Base-by-base conservation (phyloP, 371 early-diverging fungal genomes). In the Apophysomyces elegans region DNA sequence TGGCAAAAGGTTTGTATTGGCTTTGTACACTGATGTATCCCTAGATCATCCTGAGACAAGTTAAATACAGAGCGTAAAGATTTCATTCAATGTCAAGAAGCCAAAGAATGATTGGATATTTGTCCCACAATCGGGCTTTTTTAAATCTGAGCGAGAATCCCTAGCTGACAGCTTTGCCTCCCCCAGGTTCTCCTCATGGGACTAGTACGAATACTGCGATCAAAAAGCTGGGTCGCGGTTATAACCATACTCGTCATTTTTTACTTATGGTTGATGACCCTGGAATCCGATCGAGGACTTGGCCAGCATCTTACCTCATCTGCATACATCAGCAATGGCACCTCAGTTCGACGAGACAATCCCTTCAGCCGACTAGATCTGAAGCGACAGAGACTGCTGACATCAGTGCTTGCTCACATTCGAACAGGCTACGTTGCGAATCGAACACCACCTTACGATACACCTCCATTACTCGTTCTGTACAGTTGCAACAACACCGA, bases 351-450 rank as follows among this genome's bases (percentile, higher is more conserved):
- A n/a, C 16, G 1, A 14, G 18, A 2, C 47, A 47, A 47, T 18
- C 47, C 13, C n/a, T 58, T 62, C 58, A 67, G 56, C 38, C 56
- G 75, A 14, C 46, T 75, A 4, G 41, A 58, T 2, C n/a, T 18
- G 32, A 18, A 41, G 26, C 67, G 62, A 37, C 66, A 61, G 37
- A 60, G 62, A 4, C 37, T 67, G 2, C 41, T 74, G 6, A 50
- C 58, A 4, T 77, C 78, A 7, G 83, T 68, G 4, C 69, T 80
- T 14, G 78, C 77, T 7, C 83, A 80, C 56, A 69, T 80, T 26
- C 75, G 71, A 32, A 56, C 66, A 0, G 75, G 76, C 44, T 83
- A 83, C 62, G 77, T 76, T 1, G 71, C 78, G n/a, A 80, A 80
- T 37, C 67, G 77, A 9, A 83, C 80, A 32, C 83, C 83, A 5